Evolutionary conservation across 257 asterid genomes (phyloP).

Genomic region (Primulina eburnea): DNA sequence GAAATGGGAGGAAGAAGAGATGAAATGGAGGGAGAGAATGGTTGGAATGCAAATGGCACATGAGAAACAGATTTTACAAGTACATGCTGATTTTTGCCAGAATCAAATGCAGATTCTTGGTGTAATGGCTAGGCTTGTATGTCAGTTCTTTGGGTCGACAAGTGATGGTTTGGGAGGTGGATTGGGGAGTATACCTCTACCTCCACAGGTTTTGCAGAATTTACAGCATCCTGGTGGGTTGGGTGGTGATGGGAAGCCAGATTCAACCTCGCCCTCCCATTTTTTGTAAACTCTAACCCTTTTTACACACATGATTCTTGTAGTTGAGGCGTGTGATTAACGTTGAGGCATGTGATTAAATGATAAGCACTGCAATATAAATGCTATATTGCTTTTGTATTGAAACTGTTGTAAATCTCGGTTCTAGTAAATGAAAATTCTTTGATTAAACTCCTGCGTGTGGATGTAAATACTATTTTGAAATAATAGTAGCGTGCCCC

Average conservation of each 20-base stretch:
- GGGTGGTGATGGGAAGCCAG: constrained; percentile 67
- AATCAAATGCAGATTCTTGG: constrained; percentile 81
- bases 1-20: constrained; percentile 79
- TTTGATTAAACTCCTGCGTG: constrained; percentile 2
- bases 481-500: neutral
- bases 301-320: constrained; percentile 14
- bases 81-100: constrained; percentile 89
- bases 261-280: constrained; percentile 62
- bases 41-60: constrained; percentile 79
- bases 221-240: constrained; percentile 71
- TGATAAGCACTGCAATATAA: constrained; percentile 5
- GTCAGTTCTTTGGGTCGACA: constrained; percentile 75
- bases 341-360: constrained; percentile 20
- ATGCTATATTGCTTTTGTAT: constrained; percentile 24
- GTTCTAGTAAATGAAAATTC: constrained; percentile 25
- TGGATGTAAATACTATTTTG: neutral
- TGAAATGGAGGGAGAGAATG: constrained; percentile 90
- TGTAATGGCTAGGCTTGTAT: constrained; percentile 55
- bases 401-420: constrained; percentile 26
- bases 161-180: constrained; percentile 64
- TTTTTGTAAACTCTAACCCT: constrained; percentile 51
- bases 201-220: constrained; percentile 79
- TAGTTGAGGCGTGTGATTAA: constrained; percentile 20
- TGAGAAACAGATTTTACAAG: constrained; percentile 91
- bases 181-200: constrained; percentile 53